A percentile compares a stretch with the other conserved stretches of the same genome.
These are phyloP conservation scores for Blastobotrys peoriensis DNA, from an alignment of 805 yeast genomes.

Conservation along the genomic window DNA sequence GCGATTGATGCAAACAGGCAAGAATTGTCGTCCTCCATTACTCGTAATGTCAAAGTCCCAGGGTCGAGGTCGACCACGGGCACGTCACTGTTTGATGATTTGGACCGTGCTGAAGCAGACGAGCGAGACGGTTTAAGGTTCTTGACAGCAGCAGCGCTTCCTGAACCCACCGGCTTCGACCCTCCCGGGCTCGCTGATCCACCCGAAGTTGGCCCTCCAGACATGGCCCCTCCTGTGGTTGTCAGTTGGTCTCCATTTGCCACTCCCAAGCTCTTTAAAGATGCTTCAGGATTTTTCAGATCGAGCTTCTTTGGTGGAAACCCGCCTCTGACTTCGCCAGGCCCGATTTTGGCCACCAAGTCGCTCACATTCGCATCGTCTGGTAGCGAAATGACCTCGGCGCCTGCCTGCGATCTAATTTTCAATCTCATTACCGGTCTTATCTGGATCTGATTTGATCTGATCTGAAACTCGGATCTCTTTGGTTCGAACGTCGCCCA, in stretches of 20 bases:
- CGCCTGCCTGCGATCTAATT: constrained; percentile 25
- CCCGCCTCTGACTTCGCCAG: constrained; percentile 41
- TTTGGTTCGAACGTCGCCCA: too few species aligned
- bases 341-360: constrained; percentile 23
- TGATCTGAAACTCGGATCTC: too few species aligned
- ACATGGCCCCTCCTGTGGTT: not conserved
- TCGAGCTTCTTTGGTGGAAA: constrained; percentile 53
- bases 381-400: constrained; percentile 33
- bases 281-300: constrained; percentile 20
- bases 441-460: too few species aligned
- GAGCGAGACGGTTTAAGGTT: not conserved
- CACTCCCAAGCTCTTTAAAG: constrained; percentile 37
- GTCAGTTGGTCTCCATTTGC: constrained; percentile 55
- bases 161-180: not conserved
- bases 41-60: constrained; percentile 39
- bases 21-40: constrained; percentile 72
- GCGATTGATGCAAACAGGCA: constrained; percentile 66
- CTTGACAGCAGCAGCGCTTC: not conserved
- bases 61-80: constrained; percentile 6
- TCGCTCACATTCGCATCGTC: constrained; percentile 34
- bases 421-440: constrained; percentile 28
- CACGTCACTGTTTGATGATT: constrained; percentile 13
- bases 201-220: constrained; percentile 13
- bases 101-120: not conserved
- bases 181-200: not conserved